phyloP scores from a whole-genome alignment of 1,139 yeast genomes.

The Taphrina pruni region DNA sequence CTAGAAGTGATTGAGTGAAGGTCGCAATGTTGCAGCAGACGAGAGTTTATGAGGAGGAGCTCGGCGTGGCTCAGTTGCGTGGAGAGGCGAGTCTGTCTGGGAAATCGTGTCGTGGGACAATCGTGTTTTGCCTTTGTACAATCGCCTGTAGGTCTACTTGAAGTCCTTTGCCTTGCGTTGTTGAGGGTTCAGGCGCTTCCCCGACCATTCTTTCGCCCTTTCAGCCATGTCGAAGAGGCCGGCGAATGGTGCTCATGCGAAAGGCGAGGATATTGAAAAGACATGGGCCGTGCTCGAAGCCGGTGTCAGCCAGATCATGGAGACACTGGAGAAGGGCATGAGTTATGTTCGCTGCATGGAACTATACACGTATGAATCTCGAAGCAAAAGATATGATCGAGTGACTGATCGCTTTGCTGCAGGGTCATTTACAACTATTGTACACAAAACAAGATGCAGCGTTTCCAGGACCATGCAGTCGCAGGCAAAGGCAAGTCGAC shows the following conservation, averaged over 20 bases:
- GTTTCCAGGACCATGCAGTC: constrained; percentile 51
- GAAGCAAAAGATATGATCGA: not conserved
- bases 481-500: constrained; percentile 49
- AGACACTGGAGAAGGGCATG: constrained; percentile 43
- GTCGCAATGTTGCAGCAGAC: not conserved
- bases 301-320: constrained; percentile 44
- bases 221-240: constrained; percentile 8
- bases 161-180: not conserved
- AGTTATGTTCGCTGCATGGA: constrained; percentile 51
- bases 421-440: constrained; percentile 89
- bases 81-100: constrained; percentile 4
- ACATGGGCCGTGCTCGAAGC: constrained; percentile 45
- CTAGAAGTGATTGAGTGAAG: not conserved
- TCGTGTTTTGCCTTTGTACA: not conserved
- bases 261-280: constrained; percentile 29
- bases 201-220: not conserved
- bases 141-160: not conserved
- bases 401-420: constrained; percentile 61
- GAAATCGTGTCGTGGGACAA: not conserved
- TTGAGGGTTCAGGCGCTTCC: not conserved
- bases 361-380: constrained; percentile 52
- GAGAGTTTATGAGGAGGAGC: not conserved
- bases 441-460: constrained; percentile 72
- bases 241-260: constrained; percentile 28
- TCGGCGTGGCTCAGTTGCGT: not conserved